Evolutionary conservation across 768 basidiomycete species (phyloP).

Genomic region (Tulasnella sp.): DNA sequence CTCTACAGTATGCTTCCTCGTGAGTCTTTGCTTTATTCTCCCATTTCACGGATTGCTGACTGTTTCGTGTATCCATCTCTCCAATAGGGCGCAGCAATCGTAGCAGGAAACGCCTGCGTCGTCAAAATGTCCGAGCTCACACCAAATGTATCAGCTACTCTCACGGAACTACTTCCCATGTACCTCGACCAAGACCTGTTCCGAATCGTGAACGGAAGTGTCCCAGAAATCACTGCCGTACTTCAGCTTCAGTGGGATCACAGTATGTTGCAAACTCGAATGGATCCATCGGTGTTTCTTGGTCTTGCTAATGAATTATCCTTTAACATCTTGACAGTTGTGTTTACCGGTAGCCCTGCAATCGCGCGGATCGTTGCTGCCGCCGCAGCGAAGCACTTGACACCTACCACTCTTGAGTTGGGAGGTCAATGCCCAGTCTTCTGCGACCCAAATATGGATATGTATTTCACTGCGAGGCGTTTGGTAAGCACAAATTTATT

Average conservation of each 20-base stretch:
- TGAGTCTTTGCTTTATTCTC: background rate
- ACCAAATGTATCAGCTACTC: constrained; percentile 46
- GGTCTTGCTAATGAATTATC: background rate
- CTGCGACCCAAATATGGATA: constrained; percentile 60
- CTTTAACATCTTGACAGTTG: constrained; percentile 24
- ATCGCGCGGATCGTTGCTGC: constrained; percentile 59
- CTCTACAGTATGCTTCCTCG: background rate
- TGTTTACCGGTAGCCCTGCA: constrained; percentile 41
- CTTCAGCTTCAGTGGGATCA: constrained; percentile 64
- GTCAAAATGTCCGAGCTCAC: constrained; percentile 72
- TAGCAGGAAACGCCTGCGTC: constrained; percentile 63
- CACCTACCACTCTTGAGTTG: constrained; percentile 40
- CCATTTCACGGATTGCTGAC: background rate
- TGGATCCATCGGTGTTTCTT: constrained; percentile 35
- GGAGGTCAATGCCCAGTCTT: constrained; percentile 64
- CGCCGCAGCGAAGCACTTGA: constrained; percentile 70
- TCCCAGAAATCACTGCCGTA: constrained; percentile 60
- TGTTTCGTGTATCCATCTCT: background rate
- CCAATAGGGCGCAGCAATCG: constrained; percentile 50
- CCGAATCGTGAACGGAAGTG: constrained; percentile 60
- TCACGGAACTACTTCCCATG: constrained; percentile 61
- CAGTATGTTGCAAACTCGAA: constrained; percentile 32
- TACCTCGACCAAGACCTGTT: constrained; percentile 64
- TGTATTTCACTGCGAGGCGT: constrained; percentile 57
- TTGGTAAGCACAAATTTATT: constrained; percentile 31